A percentile compares a stretch with the other conserved stretches of the same genome.
Conservation (phyloP, 192 early-diverging fungal species). For the Coemansia biformis region DNA sequence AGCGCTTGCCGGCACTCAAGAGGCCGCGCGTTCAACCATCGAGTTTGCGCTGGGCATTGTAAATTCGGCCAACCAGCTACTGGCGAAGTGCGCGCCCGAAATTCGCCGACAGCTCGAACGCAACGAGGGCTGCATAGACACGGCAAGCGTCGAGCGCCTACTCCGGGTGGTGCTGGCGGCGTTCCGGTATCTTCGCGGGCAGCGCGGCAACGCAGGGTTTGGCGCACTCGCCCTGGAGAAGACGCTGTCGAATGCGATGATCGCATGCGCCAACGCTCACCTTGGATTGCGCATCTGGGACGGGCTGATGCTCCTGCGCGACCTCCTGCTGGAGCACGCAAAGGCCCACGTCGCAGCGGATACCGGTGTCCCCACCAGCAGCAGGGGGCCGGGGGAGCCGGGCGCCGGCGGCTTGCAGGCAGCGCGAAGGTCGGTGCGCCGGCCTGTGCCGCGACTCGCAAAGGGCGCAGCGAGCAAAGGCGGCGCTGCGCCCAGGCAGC, state of each 20-base stretch:
- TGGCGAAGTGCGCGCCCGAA: slow-evolving; percentile 14
- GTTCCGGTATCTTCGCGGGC: slow-evolving; percentile 18
- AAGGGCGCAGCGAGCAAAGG: neutral
- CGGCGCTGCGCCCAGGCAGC: neutral
- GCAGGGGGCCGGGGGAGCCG: neutral
- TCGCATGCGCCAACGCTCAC: slow-evolving; percentile 38
- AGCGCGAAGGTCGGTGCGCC: slow-evolving; percentile 22
- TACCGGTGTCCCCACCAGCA: neutral
- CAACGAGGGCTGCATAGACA: neutral
- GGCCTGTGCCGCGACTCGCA: slow-evolving; percentile 13
- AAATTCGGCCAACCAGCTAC: slow-evolving; percentile 42
- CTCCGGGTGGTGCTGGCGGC: slow-evolving; percentile 17
- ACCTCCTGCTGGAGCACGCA: slow-evolving; percentile 32
- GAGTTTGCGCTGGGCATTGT: slow-evolving; percentile 35
- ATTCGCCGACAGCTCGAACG: slow-evolving; percentile 12
- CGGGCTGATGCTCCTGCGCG: slow-evolving; percentile 19
- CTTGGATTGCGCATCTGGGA: slow-evolving; percentile 26
- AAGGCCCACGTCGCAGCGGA: slow-evolving; percentile 12
- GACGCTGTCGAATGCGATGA: slow-evolving; percentile 36
- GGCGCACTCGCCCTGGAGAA: slow-evolving; percentile 35
- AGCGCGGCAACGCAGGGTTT: slow-evolving; percentile 32
- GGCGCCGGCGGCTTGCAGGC: neutral
- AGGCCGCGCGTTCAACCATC: slow-evolving; percentile 13
- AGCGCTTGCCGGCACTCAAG: neutral
- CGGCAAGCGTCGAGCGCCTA: slow-evolving; percentile 17